Conservation (phyloP, 768 basidiomycete species). For the Sarcomyxa edulis region DNA sequence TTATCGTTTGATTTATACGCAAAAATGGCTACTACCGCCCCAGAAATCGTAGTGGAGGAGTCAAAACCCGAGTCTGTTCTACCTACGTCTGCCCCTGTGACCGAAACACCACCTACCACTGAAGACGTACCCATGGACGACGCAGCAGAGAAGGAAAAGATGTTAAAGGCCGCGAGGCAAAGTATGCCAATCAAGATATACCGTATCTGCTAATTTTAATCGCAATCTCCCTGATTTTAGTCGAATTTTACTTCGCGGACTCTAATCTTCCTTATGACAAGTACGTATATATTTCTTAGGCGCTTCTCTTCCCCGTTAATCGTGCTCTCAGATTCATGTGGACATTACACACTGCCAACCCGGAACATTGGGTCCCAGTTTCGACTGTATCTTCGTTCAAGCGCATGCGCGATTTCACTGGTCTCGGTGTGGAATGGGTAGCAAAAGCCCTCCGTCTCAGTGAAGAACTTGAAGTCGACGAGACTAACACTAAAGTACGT, state of each 20-base stretch:
- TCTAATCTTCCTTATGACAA: constrained; percentile 93
- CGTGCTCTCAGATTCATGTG: constrained; percentile 80
- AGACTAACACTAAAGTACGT: constrained; percentile 65
- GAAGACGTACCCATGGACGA: constrained; percentile 17
- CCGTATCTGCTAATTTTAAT: background rate
- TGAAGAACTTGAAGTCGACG: constrained; percentile 68
- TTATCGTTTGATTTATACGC: constrained; percentile 18
- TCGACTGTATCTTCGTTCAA: constrained; percentile 89
- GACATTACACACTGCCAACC: constrained; percentile 76
- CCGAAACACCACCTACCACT: constrained; percentile 10
- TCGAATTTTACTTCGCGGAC: constrained; percentile 96
- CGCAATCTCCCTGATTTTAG: constrained; percentile 33
- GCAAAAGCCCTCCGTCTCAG: constrained; percentile 54
- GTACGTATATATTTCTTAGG: constrained; percentile 32
- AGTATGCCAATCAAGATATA: constrained; percentile 27
- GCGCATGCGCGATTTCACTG: constrained; percentile 76
- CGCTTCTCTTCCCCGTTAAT: background rate
- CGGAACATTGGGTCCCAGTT: constrained; percentile 89
- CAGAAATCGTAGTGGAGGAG: background rate
- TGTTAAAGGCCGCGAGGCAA: constrained; percentile 49
- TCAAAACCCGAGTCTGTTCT: no score
- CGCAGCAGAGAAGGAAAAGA: constrained; percentile 34
- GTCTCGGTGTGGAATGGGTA: constrained; percentile 64
- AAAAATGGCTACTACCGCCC: constrained; percentile 14
- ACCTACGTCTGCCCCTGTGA: constrained; percentile 1